Base-by-base conservation (phyloP, 2,329 filamentous ascomycete species). In the Penicillium sp. region DNA sequence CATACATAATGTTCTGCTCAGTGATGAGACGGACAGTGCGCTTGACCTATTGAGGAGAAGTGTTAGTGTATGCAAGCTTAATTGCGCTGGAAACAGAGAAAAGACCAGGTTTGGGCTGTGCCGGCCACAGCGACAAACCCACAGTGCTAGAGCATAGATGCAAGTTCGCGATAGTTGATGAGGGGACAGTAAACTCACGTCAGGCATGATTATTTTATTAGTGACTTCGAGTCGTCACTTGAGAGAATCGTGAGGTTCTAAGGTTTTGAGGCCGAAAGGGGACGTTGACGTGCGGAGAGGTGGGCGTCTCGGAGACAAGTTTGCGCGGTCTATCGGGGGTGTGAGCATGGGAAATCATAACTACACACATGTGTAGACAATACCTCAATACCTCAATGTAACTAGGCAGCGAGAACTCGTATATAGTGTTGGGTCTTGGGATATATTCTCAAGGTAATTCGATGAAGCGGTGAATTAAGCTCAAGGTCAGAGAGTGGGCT, bases 21-120 rank as follows among this genome's bases (percentile, higher is more conserved):
- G 94, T 97, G 67, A 97, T 84, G 79, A 99, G 86, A 85, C 93
- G 95, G 78, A 99, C 84, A 72, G 86, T 90, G 71, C 94, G 87
- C 84, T 97, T 89, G 70, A 88, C 78, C 87, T 90, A 67, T 52
- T 51, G 41, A 48, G 42, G 41, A 46, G 41, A 27, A 56, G 25
- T 45, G 55, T 71, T 59, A 73, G 68, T 25, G 12, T 45, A 29
- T 42, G 35, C n/a, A 25, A 42, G 43, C 13, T 33, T 21, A n/a
- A 53, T 42, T 57, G 42, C 23, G 50, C 43, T 35, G n/a, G 12
- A 40, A 45, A 53, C 13, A 33, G 29, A 45, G 27, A 47, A 46
- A 21, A 53, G 27, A 29, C 17, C 13, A 46, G 17, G 42, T 17
- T 35, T 41, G 35, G 31, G 17, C 35, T 25, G 17, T 27, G 42